phyloP scores from a whole-genome alignment of 1,284 basidiomycete genomes.

The Leccinum ponderosum region DNA sequence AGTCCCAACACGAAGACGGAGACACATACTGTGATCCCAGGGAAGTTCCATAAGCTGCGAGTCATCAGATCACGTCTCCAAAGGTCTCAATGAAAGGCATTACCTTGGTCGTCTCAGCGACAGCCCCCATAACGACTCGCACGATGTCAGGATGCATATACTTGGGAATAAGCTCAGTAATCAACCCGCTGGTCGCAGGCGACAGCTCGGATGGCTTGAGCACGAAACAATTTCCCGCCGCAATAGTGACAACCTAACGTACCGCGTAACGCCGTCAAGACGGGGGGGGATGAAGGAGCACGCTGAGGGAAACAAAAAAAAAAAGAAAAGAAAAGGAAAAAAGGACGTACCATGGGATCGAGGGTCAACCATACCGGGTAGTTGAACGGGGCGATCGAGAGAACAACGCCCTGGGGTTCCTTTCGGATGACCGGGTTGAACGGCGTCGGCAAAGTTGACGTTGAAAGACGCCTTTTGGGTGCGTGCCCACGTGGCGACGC shows the following conservation, averaged over 20 bases:
- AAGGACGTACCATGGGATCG: no score
- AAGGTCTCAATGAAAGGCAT: background rate
- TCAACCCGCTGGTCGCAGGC: conserved; percentile 61
- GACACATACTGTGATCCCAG: conserved; percentile 81
- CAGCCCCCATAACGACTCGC: conserved; percentile 74
- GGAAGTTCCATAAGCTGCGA: conserved; percentile 69
- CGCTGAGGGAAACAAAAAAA: no score
- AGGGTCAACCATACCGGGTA: no score
- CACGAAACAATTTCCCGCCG: conserved; percentile 75
- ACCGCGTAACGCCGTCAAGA: background rate
- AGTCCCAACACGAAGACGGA: background rate
- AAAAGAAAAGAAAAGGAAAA: no score
- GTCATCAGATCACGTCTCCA: background rate
- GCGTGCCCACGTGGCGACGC: no score
- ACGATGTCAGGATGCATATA: conserved; percentile 80
- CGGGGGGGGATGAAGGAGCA: background rate
- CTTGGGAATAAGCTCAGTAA: conserved; percentile 75
- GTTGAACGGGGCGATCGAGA: no score
- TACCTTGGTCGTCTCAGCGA: conserved; percentile 75
- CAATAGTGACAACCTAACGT: conserved; percentile 65
- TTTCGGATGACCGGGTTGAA: no score
- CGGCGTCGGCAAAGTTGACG: no score
- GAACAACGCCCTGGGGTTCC: no score
- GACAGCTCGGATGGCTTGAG: conserved; percentile 86
- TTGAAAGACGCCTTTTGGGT: no score